phyloP scores from a whole-genome alignment of 371 early-diverging fungal genomes.

The Syncephalastrum sp. region DNA sequence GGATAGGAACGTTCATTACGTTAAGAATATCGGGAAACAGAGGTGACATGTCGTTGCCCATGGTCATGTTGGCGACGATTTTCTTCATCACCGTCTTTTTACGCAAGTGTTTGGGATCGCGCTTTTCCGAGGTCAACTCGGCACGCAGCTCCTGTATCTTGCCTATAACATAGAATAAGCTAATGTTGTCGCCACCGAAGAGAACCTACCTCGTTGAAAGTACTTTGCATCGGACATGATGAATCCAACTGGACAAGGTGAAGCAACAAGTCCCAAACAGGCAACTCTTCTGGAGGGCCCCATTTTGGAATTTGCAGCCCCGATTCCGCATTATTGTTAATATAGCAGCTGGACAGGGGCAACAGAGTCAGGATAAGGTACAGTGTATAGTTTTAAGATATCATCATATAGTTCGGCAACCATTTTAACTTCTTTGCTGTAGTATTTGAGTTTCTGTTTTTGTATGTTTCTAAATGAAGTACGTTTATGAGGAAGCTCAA shows the following conservation, averaged over 20 bases:
- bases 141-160: conserved; percentile 93
- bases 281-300: too few species aligned
- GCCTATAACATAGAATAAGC: conserved; percentile 51
- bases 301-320: too few species aligned
- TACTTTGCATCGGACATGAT: conserved; percentile 79
- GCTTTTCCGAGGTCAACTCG: conserved; percentile 89
- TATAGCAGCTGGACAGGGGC: too few species aligned
- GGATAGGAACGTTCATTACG: conserved; percentile 54
- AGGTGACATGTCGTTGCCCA: conserved; percentile 97
- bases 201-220: conserved; percentile 72
- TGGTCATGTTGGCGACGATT: conserved; percentile 97
- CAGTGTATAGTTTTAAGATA: too few species aligned
- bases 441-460: too few species aligned
- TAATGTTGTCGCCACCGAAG: background rate
- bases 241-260: background rate
- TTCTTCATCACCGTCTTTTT: conserved; percentile 93
- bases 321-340: too few species aligned
- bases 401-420: too few species aligned
- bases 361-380: too few species aligned
- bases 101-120: conserved; percentile 83
- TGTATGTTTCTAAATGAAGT: too few species aligned
- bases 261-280: background rate
- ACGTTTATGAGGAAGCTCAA: too few species aligned
- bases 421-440: too few species aligned
- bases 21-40: conserved; percentile 70